Evolutionary conservation across 2,329 filamentous ascomycete species (phyloP).

Genomic region (Fusarium continuum): DNA sequence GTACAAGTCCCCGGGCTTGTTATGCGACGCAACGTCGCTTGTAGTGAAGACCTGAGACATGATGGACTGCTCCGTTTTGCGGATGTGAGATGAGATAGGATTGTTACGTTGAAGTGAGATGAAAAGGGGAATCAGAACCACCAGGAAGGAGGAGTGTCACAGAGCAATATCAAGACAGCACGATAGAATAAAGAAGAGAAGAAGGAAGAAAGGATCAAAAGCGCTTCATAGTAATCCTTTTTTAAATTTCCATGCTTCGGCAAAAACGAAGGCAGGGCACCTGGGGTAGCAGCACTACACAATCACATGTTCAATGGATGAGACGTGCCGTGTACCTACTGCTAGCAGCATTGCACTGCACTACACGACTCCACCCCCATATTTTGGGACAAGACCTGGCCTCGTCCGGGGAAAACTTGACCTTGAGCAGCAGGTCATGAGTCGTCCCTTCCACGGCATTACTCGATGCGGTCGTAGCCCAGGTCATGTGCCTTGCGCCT

Average conservation of each 20-base stretch:
- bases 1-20: constrained; percentile 85
- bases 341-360: too few species aligned
- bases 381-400: neutral
- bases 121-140: constrained; percentile 1
- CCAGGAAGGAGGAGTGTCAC: constrained; percentile 2
- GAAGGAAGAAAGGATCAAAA: neutral
- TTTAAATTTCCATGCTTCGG: constrained; percentile 39
- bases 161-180: neutral
- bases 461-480: constrained; percentile 36
- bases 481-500: constrained; percentile 37
- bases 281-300: constrained; percentile 10
- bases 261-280: constrained; percentile 26
- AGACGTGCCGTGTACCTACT: too few species aligned
- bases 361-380: constrained; percentile 30
- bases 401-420: constrained; percentile 12
- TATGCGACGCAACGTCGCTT: constrained; percentile 89
- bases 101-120: neutral
- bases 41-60: constrained; percentile 92
- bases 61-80: constrained; percentile 20
- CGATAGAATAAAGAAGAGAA: neutral
- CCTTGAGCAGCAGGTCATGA: constrained; percentile 25
- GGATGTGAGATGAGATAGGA: too few species aligned
- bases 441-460: constrained; percentile 24
- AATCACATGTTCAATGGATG: constrained; percentile 39
- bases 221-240: constrained; percentile 14